Base-by-base conservation (phyloP, 2,329 filamentous ascomycete genomes). In the Colletotrichum echinochloae region DNA sequence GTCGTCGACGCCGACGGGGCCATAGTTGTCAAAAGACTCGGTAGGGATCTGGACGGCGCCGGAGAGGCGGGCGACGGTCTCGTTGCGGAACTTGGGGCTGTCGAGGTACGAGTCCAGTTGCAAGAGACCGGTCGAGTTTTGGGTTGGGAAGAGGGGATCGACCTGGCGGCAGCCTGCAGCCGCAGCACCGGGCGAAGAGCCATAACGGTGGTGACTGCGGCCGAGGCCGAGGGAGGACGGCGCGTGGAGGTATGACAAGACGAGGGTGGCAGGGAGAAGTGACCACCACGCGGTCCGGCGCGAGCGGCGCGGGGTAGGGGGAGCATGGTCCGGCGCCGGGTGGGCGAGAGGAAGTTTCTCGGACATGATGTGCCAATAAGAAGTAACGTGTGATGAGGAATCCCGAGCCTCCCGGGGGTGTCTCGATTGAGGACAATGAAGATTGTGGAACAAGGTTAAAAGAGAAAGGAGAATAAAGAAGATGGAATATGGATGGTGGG, bases 1-100 rank as follows among this genome's bases (percentile, higher is more conserved):
- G 52, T 83, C 78, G 74, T 92, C 90, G 51, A 83, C 79, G 37
- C 85, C 87, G 20, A 90, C 79, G 0, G 80, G 78, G 5, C 86
- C 86, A 72, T 90, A 79, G 71, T 89, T 84, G 73, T 90, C 87
- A 64, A 84, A 88, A 0, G 85, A 85, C 57, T 87, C 80, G 1
- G 88, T 88, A 0, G 87, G 86, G 33, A 90, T 83, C 74, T 85
- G 83, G 37, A 91, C 81, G 28, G 85, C 81, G 4, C 82, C 81
- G 18, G 84, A 77, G 68, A 88, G 54, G 62, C 77, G 78, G 57
- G 71, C 66, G 44, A 81, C 70, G 18, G 79, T 78, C 54, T 78
- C 77, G 39, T 79, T 77, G 39, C 77, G 75, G 69, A 82, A 81
- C 39, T 75, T 73, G 46, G 75, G 59, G 2, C 79, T 79, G 14